A percentile compares a stretch with the other conserved stretches of the same genome.
phyloP scores from a whole-genome alignment of 169 alveolate genomes.

The Cyclospora cayetanensis region DNA sequence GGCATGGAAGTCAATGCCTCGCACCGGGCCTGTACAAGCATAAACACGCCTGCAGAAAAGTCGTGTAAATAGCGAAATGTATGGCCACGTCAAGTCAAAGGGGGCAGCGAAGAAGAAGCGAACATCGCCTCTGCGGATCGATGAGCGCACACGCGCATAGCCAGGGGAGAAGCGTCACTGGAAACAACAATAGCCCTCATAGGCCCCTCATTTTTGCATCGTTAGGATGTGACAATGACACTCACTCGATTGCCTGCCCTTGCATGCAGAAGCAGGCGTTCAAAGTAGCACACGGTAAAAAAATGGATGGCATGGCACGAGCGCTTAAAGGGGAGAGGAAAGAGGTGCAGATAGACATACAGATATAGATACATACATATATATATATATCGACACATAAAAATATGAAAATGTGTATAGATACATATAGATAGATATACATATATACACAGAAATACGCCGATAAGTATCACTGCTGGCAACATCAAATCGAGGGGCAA shows the following conservation, averaged over 20 bases:
- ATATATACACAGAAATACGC: not conserved
- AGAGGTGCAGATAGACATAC: not conserved
- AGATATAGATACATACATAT: not conserved
- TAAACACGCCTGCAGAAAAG: not conserved
- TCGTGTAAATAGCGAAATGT: not conserved
- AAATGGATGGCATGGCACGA: no score
- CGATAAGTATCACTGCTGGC: not conserved
- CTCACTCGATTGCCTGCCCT: no score
- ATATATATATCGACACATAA: no score
- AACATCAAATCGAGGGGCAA: not conserved
- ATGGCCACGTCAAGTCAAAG: not conserved
- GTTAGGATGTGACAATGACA: no score
- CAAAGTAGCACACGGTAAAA: no score
- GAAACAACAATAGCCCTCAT: no score
- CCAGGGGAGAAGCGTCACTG: no score
- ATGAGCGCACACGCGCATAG: no score
- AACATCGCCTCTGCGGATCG: no score
- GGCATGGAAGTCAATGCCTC: conserved; percentile 94
- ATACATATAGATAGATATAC: not conserved
- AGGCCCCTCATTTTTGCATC: no score
- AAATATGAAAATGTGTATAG: not conserved
- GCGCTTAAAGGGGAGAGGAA: not conserved
- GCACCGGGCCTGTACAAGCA: conserved; percentile 92
- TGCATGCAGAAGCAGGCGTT: no score
- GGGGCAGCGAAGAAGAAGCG: no score